A percentile compares a stretch with the other conserved stretches of the same genome.
These are phyloP conservation scores for Cucurbita ficifolia DNA, from an alignment of 306 rosid species.

Conservation along the genomic window DNA sequence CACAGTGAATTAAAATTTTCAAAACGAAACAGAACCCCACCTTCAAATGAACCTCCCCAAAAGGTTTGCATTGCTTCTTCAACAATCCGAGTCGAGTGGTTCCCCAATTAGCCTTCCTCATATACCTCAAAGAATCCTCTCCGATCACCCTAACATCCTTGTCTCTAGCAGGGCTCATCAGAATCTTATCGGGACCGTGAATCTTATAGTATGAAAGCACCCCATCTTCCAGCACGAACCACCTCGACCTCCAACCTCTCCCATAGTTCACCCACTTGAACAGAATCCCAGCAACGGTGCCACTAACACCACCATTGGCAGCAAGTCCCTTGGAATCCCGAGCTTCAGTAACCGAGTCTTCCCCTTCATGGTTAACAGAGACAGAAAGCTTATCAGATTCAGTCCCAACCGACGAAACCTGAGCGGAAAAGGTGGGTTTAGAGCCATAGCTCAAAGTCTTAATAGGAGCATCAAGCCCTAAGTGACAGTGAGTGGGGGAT, in stretches of 20 bases:
- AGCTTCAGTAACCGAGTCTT: constrained; percentile 27
- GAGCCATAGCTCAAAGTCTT: constrained; percentile 32
- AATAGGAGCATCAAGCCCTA: constrained; percentile 41
- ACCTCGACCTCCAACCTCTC: constrained; percentile 91
- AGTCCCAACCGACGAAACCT: constrained; percentile 38
- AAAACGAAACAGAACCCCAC: constrained; percentile 33
- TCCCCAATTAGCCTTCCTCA: constrained; percentile 71
- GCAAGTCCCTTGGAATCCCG: constrained; percentile 52
- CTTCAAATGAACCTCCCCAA: constrained; percentile 95
- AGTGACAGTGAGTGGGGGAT: constrained; percentile 36
- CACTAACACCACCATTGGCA: constrained; percentile 25
- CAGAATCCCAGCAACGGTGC: constrained; percentile 74
- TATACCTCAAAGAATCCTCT: constrained; percentile 56
- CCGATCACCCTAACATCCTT: constrained; percentile 74
- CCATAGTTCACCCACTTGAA: constrained; percentile 99
- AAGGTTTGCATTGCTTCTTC: constrained; percentile 63
- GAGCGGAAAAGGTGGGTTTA: constrained; percentile 42
- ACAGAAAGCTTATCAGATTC: constrained; percentile 38
- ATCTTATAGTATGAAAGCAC: constrained; percentile 94
- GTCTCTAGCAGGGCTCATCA: constrained; percentile 67
- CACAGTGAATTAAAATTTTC: background rate
- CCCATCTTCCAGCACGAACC: constrained; percentile 92
- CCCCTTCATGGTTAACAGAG: constrained; percentile 28
- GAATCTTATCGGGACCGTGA: constrained; percentile 94
- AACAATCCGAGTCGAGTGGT: constrained; percentile 26